Conservation (phyloP, 2,329 filamentous ascomycete genomes). For the Exophiala calicioides region DNA sequence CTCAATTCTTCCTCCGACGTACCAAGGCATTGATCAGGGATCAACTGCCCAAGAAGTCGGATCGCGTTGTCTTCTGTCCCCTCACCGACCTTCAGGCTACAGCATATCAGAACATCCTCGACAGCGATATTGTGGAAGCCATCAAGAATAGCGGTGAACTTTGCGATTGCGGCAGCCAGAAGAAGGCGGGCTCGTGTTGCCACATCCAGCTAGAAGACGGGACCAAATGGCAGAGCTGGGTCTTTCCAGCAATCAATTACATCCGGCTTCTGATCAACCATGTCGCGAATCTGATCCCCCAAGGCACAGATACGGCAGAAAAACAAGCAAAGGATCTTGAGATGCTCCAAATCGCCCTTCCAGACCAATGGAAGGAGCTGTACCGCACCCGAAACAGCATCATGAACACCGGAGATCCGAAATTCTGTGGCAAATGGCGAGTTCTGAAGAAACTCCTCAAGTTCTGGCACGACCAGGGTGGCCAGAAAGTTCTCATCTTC, state of each 20-base stretch:
- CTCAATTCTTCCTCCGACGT: slow-evolving; percentile 83
- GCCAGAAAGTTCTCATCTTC: slow-evolving; percentile 88
- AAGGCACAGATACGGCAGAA: slow-evolving; percentile 62
- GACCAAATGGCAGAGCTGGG: slow-evolving; percentile 67
- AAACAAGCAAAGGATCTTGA: slow-evolving; percentile 78
- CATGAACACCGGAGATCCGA: slow-evolving; percentile 76
- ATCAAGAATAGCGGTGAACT: slow-evolving; percentile 67
- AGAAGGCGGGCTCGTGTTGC: slow-evolving; percentile 82
- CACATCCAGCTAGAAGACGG: slow-evolving; percentile 60
- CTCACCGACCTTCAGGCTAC: slow-evolving; percentile 77
- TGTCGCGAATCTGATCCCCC: slow-evolving; percentile 80
- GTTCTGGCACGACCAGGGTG: slow-evolving; percentile 85
- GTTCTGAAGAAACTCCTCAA: slow-evolving; percentile 81
- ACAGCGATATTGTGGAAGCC: slow-evolving; percentile 66
- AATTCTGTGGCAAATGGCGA: slow-evolving; percentile 97
- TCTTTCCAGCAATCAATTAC: slow-evolving; percentile 81
- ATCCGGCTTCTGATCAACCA: slow-evolving; percentile 91
- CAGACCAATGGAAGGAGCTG: slow-evolving; percentile 71
- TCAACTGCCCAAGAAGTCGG: slow-evolving; percentile 91
- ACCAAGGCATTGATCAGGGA: slow-evolving; percentile 92
- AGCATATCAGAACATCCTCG: slow-evolving; percentile 82
- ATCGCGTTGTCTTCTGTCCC: slow-evolving; percentile 92
- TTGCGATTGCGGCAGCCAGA: slow-evolving; percentile 70
- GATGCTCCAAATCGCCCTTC: slow-evolving; percentile 72
- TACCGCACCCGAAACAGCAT: slow-evolving; percentile 77